These are phyloP conservation scores for Acanthamoeba healyi DNA, from an alignment of 208 protist genomes.

Conservation along the genomic window DNA sequence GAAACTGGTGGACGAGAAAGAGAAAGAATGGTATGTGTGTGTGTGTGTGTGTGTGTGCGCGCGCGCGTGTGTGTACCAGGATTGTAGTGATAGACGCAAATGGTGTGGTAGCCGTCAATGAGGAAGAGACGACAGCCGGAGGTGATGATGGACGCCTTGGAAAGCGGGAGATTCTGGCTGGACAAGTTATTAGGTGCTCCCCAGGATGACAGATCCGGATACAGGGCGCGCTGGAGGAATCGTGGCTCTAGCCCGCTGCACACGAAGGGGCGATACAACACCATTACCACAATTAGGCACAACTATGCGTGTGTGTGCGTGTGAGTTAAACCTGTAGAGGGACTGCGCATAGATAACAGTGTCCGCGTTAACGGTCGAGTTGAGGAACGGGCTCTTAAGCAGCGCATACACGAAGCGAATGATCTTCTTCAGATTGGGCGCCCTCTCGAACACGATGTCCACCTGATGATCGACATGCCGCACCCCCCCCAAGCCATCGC, in stretches of 20 bases:
- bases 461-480: no score
- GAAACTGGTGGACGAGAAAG: neutral
- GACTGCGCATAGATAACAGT: conserved; percentile 37
- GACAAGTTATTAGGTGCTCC: neutral
- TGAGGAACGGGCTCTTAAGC: conserved; percentile 65
- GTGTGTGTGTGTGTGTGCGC: neutral
- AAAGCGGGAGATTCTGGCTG: neutral
- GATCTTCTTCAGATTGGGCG: conserved; percentile 37
- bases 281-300: no score
- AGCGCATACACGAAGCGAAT: conserved; percentile 27
- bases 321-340: conserved; percentile 76
- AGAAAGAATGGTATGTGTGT: neutral
- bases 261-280: no score
- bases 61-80: neutral
- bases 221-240: conserved; percentile 46
- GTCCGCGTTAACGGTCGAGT: conserved; percentile 20
- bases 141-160: conserved; percentile 43
- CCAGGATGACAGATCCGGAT: conserved; percentile 66
- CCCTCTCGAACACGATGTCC: conserved; percentile 2
- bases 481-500: no score
- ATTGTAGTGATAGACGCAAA: conserved; percentile 60
- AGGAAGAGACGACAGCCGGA: conserved; percentile 49
- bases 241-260: conserved; percentile 64
- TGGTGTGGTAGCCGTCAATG: conserved; percentile 29
- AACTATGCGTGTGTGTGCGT: no score